phyloP scores from a whole-genome alignment of 73 alveolate species.

The Symbiodinium pilosum region DNA sequence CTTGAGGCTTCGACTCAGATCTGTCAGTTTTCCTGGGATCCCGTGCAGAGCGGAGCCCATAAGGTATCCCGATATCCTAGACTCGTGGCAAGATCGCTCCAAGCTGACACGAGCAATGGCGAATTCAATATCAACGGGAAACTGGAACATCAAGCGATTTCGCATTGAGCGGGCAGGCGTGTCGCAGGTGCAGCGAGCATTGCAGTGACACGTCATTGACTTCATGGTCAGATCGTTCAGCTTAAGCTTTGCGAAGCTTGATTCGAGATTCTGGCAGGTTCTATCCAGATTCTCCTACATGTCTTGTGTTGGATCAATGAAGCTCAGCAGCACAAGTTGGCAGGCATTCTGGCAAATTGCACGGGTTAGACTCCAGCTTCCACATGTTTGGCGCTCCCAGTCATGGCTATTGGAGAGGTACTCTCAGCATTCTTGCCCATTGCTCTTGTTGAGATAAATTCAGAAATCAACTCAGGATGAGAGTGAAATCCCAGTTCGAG shows the following conservation, averaged over 20 bases:
- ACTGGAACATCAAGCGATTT: constrained; percentile 99
- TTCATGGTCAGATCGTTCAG: too few relatives aligned
- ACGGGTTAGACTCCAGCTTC: too few relatives aligned
- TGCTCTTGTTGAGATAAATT: too few relatives aligned
- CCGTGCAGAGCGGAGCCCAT: background rate
- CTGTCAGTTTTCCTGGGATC: too few relatives aligned
- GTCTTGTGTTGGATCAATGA: constrained; percentile 91
- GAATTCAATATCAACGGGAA: constrained; percentile 99
- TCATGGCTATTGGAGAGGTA: constrained; percentile 95
- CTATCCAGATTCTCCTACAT: constrained; percentile 88
- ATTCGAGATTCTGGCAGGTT: constrained; percentile 38
- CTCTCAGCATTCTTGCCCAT: constrained; percentile 96
- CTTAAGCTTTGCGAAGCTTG: too few relatives aligned
- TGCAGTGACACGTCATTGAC: too few relatives aligned
- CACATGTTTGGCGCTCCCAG: too few relatives aligned
- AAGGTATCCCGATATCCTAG: constrained; percentile 86
- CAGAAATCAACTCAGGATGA: constrained; percentile 97
- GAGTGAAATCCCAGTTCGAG: constrained; percentile 99
- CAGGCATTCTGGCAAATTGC: too few relatives aligned
- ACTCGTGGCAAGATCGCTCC: constrained; percentile 83
- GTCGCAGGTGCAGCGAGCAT: constrained; percentile 97
- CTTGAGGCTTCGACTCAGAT: too few relatives aligned
- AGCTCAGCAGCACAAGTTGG: too few relatives aligned
- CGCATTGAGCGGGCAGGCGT: constrained; percentile 99
- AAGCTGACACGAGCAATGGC: constrained; percentile 96